A percentile compares a stretch with the other conserved stretches of the same genome.
phyloP scores from a whole-genome alignment of 371 early-diverging fungal genomes.

The Rhizopus microsporus region DNA sequence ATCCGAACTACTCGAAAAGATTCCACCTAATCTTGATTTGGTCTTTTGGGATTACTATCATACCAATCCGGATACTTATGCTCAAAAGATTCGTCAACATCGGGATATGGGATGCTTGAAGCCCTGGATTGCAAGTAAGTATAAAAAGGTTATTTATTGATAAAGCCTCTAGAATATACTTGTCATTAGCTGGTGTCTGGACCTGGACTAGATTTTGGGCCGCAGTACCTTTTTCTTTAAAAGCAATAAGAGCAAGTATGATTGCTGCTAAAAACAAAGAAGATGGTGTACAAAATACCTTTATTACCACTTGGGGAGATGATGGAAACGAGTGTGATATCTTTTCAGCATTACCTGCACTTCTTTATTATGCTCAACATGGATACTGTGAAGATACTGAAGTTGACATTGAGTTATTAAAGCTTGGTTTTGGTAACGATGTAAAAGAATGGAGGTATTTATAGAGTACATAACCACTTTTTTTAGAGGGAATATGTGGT shows the following conservation, averaged over 20 bases:
- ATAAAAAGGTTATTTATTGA: background rate
- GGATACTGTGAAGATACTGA: conserved; percentile 66
- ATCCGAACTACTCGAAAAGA: conserved; percentile 50
- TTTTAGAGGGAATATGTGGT: conserved; percentile 72
- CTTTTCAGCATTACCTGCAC: conserved; percentile 74
- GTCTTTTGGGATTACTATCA: conserved; percentile 92
- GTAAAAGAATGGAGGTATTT: too few relatives aligned
- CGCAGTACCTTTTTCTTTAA: conserved; percentile 79
- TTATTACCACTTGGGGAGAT: conserved; percentile 89
- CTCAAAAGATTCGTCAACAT: conserved; percentile 79
- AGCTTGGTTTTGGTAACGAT: conserved; percentile 59
- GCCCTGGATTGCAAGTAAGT: conserved; percentile 78
- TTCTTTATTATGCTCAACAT: conserved; percentile 77
- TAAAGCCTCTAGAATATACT: background rate
- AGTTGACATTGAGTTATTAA: conserved; percentile 58
- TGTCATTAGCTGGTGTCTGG: conserved; percentile 60
- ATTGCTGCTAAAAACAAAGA: conserved; percentile 63
- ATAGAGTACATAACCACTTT: background rate
- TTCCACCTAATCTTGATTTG: conserved; percentile 71
- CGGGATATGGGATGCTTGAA: conserved; percentile 74
- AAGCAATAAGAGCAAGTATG: conserved; percentile 74
- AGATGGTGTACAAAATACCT: conserved; percentile 67
- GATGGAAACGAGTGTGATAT: conserved; percentile 91
- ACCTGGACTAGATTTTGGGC: conserved; percentile 88
- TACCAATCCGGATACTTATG: conserved; percentile 67